Evolutionary conservation across 345 rosid genomes (phyloP).

Genomic region (Conringia planisiliqua): DNA sequence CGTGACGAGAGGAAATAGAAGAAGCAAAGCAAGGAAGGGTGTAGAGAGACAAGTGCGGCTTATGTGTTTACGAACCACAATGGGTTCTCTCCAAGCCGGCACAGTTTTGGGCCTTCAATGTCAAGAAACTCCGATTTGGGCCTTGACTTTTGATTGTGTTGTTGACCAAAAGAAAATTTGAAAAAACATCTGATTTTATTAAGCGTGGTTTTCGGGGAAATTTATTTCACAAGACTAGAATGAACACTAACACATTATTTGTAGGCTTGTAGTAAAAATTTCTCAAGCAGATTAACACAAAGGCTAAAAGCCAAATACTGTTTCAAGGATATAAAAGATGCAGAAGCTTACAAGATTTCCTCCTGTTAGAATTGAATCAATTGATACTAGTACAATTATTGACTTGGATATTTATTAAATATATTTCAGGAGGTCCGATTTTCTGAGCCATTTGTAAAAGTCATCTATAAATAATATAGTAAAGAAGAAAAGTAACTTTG

Average conservation of each 20-base stretch:
- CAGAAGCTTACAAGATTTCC: background rate
- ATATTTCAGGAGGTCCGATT: background rate
- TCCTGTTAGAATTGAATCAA: background rate
- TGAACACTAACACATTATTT: background rate
- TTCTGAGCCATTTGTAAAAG: background rate
- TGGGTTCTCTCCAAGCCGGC: background rate
- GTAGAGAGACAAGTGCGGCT: background rate
- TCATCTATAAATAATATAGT: background rate
- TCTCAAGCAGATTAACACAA: background rate
- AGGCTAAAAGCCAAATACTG: too few relatives aligned
- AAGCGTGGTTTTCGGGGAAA: background rate
- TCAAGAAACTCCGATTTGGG: background rate
- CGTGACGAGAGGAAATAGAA: conserved; percentile 27
- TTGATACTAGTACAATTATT: background rate
- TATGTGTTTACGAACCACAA: background rate
- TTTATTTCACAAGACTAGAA: too few relatives aligned
- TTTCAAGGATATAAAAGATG: too few relatives aligned
- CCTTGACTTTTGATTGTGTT: background rate
- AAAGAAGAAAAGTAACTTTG: background rate
- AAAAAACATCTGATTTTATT: background rate
- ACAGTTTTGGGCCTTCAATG: conserved; percentile 10
- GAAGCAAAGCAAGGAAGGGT: conserved; percentile 25
- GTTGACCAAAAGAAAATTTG: background rate
- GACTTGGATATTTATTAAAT: background rate
- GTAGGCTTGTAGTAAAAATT: background rate